Conservation (phyloP, 345 rosid genomes). For the Raphanus sativus region DNA sequence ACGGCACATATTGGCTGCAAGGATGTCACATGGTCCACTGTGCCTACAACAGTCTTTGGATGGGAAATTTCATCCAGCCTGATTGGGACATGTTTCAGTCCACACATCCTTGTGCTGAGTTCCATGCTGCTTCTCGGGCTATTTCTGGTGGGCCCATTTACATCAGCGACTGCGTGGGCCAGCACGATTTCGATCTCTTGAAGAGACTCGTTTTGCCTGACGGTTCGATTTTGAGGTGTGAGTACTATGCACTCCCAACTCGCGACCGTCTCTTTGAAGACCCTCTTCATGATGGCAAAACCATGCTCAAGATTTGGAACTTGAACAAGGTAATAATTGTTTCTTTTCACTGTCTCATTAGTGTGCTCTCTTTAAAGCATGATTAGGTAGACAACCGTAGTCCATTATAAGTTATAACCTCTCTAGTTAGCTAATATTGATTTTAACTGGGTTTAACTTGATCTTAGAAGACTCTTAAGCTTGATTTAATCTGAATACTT, state of each 20-base stretch:
- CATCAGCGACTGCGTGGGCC: constrained; percentile 76
- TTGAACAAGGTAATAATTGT: constrained; percentile 66
- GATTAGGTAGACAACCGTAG: not conserved
- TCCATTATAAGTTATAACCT: not conserved
- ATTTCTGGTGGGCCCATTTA: constrained; percentile 95
- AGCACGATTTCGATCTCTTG: constrained; percentile 73
- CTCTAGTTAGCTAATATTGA: not conserved
- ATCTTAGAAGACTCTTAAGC: not conserved
- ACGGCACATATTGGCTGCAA: constrained; percentile 95
- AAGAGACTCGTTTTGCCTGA: constrained; percentile 71
- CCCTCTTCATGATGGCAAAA: constrained; percentile 96
- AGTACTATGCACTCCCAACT: constrained; percentile 89
- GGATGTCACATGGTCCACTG: constrained; percentile 99
- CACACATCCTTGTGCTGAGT: constrained; percentile 91
- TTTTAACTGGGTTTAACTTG: not conserved
- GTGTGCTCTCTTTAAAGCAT: not conserved
- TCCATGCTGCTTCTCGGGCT: constrained; percentile 95
- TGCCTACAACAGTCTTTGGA: constrained; percentile 99
- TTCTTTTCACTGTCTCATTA: not conserved
- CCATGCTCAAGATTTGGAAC: constrained; percentile 99
- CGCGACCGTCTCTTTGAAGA: constrained; percentile 82
- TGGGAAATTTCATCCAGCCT: constrained; percentile 98
- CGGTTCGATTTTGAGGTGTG: constrained; percentile 80
- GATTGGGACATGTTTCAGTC: constrained; percentile 99
- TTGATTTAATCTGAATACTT: not conserved